Conservation (phyloP, 208 protist species). For the Spongospora subterranea region DNA sequence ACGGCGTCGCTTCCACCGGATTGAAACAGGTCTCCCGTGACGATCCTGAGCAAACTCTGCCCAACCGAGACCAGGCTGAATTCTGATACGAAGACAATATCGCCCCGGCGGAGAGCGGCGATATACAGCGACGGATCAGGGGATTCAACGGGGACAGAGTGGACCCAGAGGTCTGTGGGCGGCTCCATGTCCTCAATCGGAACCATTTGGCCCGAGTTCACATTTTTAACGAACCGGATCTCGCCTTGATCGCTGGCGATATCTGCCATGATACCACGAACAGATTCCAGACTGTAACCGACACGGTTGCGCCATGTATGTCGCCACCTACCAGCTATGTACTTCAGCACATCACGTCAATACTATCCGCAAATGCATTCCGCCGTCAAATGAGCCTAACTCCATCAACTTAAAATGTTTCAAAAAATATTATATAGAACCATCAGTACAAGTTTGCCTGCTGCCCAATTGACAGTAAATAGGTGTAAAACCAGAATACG, state of each 20-base stretch:
- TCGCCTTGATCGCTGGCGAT: not conserved
- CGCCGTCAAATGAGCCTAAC: not conserved
- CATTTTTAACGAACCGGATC: not conserved
- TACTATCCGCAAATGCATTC: not conserved
- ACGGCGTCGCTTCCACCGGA: constrained; percentile 40
- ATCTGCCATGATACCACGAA: not conserved
- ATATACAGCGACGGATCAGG: not conserved
- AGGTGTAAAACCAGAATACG: too few species aligned
- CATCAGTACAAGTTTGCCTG: too few species aligned
- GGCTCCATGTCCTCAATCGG: constrained; percentile 25
- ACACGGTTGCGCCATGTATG: not conserved
- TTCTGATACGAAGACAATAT: constrained; percentile 15
- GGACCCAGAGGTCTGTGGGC: not conserved
- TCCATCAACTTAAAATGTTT: not conserved
- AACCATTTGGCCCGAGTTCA: not conserved
- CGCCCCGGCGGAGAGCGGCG: not conserved
- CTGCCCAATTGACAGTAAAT: too few species aligned
- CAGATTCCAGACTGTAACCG: not conserved
- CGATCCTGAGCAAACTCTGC: not conserved
- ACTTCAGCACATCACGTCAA: not conserved
- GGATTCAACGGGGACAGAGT: not conserved
- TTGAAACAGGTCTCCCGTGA: not conserved
- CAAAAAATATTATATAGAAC: too few species aligned
- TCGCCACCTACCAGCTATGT: not conserved
- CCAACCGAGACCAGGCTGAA: constrained; percentile 49